These are phyloP conservation scores for Aphanomyces cochlioides DNA, from an alignment of 352 stramenopile species.

Conservation along the genomic window DNA sequence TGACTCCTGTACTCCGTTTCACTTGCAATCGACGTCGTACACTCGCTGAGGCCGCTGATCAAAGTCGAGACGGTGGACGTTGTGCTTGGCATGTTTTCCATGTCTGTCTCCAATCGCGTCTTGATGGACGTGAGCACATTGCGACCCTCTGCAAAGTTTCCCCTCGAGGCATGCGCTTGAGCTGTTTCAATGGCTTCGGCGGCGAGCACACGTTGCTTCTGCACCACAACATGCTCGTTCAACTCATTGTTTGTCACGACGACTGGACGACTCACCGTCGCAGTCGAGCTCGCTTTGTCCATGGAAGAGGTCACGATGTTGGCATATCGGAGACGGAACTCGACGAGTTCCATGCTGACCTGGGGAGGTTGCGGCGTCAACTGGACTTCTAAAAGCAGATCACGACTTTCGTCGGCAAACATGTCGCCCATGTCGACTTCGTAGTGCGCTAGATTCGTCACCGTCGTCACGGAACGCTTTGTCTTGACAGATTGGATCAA, in stretches of 20 bases:
- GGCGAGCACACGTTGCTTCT: background rate
- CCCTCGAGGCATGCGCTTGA: background rate
- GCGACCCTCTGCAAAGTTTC: background rate
- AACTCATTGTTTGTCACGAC: slow-evolving; percentile 17
- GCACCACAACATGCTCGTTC: slow-evolving; percentile 25
- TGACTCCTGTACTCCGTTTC: background rate
- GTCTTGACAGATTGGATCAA: slow-evolving; percentile 4
- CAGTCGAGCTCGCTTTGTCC: background rate
- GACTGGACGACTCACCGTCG: background rate
- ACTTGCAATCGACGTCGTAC: background rate
- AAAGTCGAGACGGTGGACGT: background rate
- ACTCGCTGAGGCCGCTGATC: background rate
- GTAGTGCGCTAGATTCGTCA: background rate
- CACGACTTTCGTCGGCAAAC: slow-evolving; percentile 29
- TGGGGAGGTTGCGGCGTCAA: background rate
- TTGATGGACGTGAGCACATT: background rate
- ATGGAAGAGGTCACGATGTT: background rate
- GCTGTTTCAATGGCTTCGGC: background rate
- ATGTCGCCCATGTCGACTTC: slow-evolving; percentile 32
- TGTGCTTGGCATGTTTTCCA: background rate
- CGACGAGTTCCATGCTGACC: background rate
- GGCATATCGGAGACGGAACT: slow-evolving; percentile 9
- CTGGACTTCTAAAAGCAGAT: slow-evolving; percentile 22
- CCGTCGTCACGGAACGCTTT: background rate
- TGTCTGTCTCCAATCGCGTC: background rate